A percentile compares a stretch with the other conserved stretches of the same genome.
Evolutionary conservation across 1,284 basidiomycete genomes (phyloP).

Genomic region (Microbotryum lychnidis-dioicae): DNA sequence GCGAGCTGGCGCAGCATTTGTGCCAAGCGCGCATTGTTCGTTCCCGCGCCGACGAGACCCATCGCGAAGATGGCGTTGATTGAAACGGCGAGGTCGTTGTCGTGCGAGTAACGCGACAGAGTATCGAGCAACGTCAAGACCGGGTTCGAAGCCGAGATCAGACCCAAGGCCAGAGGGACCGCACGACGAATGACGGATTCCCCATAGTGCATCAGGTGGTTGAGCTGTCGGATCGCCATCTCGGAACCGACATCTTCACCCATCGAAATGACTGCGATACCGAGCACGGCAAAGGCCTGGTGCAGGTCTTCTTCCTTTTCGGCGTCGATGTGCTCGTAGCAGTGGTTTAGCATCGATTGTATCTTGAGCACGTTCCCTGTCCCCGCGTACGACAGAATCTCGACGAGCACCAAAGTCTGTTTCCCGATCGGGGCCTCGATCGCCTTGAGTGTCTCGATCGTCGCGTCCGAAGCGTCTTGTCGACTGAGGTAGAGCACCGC

Average conservation of each 20-base stretch:
- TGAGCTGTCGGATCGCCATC: conserved; percentile 91
- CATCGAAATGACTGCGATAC: conserved; percentile 92
- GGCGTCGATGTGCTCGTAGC: conserved; percentile 74
- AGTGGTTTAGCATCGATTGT: conserved; percentile 85
- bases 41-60: conserved; percentile 95
- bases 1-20: conserved; percentile 97
- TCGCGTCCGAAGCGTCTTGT: conserved; percentile 88
- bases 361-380: conserved; percentile 94
- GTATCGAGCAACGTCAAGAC: conserved; percentile 93
- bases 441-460: conserved; percentile 87
- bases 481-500: conserved; percentile 88
- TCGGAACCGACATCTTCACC: conserved; percentile 97
- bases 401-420: conserved; percentile 84
- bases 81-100: conserved; percentile 91
- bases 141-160: conserved; percentile 92
- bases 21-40: conserved; percentile 93
- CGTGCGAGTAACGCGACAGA: conserved; percentile 98
- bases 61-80: conserved; percentile 97
- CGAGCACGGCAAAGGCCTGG: conserved; percentile 89
- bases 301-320: conserved; percentile 67
- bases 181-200: conserved; percentile 86
- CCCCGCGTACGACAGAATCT: conserved; percentile 89
- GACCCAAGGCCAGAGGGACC: conserved; percentile 91
- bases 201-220: conserved; percentile 99
- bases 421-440: conserved; percentile 89